Evolutionary conservation across 78 protist species (phyloP).

Genomic region (Dictyostelium citrinum): DNA sequence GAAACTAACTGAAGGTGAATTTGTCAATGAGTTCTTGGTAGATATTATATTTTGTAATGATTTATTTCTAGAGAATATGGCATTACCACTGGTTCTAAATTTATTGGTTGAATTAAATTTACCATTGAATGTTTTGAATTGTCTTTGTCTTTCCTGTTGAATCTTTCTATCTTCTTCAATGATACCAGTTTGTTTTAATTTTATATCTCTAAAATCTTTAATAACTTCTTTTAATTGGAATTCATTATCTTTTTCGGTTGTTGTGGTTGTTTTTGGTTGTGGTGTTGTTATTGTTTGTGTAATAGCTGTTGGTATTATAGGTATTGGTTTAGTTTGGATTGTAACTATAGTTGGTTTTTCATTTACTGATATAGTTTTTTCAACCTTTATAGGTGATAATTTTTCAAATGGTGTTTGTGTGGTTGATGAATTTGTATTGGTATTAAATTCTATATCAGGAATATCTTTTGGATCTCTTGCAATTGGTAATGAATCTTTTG

Average conservation of each 20-base stretch:
- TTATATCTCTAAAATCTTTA: constrained; percentile 8
- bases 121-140: background rate
- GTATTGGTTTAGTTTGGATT: background rate
- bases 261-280: background rate
- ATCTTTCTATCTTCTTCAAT: background rate
- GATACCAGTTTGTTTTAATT: background rate
- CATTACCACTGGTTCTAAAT: background rate
- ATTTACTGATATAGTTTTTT: background rate
- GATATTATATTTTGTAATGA: background rate
- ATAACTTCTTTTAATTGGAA: background rate
- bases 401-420: background rate
- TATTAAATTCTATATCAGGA: background rate
- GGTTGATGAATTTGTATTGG: background rate
- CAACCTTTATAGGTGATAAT: background rate
- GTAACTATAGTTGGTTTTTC: background rate
- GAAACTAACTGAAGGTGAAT: background rate
- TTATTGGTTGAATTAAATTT: background rate
- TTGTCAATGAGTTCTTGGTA: background rate
- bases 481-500: background rate
- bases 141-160: background rate
- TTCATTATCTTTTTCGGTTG: background rate
- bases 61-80: background rate
- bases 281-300: background rate
- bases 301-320: background rate
- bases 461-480: background rate